Evolutionary conservation across 2,329 filamentous ascomycete genomes (phyloP), one percentile per base, ranked within the genome.

Genomic region (Aureobasidium leucospermi): DNA sequence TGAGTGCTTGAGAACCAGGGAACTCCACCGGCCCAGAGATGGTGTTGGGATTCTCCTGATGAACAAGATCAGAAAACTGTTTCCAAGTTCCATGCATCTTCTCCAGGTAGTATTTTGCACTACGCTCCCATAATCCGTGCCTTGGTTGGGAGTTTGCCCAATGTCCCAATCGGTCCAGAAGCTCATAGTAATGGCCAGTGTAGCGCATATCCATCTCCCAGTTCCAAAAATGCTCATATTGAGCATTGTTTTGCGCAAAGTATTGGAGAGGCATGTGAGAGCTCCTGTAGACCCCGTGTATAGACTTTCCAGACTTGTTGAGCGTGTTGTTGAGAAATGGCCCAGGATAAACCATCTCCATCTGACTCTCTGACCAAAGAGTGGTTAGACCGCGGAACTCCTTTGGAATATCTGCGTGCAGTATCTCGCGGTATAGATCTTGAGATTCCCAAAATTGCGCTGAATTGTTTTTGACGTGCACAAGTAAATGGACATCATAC

Each of bases 331-430:
- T 84, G 64, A 94, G 90, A 68, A 90, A 86, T 28, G 96, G 85
- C 45, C 88, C 90, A 56, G 94, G 88, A 73, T 97, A 99, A 66
- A 96, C 81, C 59, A 91, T 83, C 56, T 87, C 80, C 92, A 97
- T 97, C 74, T 96, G 91, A 29, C 88, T 87, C 73, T 96, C 90
- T 0, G 90, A 94, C 94, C 94, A 99, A 5, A 97, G 80, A 0
- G 89, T 96, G 19, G 89, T 88, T 69, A 99, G 85, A 46, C 89
- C 89, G 64, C 83, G 86, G 75, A 99, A 96, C 69, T 99, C 94
- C 64, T 85, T 80, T 0, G 94, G 89, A 8, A 93, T 81, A 23
- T 82, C 81, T 49, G 87, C 84, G 52, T 83, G 77, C 69, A 88
- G 87, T 59, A 80, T 87, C 68, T 79, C 80, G 69, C 81, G 78